These are phyloP conservation scores for Dactylonectria macrodidyma DNA, from an alignment of 2,329 filamentous ascomycete genomes.

Conservation along the genomic window DNA sequence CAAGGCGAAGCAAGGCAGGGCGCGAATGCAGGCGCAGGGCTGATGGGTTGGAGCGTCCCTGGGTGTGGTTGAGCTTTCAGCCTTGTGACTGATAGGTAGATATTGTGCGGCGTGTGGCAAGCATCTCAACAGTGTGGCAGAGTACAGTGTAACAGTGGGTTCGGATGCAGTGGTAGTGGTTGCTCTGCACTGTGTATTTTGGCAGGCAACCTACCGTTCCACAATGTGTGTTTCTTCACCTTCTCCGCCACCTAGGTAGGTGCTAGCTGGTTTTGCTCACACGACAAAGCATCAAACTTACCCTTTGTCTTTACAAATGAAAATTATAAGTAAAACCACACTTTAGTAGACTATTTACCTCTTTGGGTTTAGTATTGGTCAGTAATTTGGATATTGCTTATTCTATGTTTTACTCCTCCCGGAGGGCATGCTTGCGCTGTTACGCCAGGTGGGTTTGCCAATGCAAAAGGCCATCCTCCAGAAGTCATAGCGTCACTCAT, in stretches of 20 bases:
- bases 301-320: too few species aligned
- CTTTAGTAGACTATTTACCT: not conserved
- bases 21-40: constrained; percentile 13
- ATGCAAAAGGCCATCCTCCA: constrained; percentile 22
- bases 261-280: too few species aligned
- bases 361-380: not conserved
- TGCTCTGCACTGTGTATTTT: too few species aligned
- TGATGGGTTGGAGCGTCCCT: constrained; percentile 4
- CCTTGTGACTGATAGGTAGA: not conserved
- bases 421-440: not conserved
- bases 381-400: not conserved
- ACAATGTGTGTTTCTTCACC: too few species aligned
- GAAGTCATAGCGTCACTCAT: constrained; percentile 14
- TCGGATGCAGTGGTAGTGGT: too few species aligned
- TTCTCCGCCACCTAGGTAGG: too few species aligned
- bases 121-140: not conserved
- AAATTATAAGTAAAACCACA: too few species aligned
- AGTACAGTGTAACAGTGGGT: not conserved
- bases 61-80: constrained; percentile 13
- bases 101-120: constrained; percentile 1
- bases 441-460: not conserved
- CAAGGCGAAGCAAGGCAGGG: constrained; percentile 6
- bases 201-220: not conserved
- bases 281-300: too few species aligned
- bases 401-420: not conserved